Conservation (phyloP, 768 basidiomycete genomes). For the Leccinum sublutescens region DNA sequence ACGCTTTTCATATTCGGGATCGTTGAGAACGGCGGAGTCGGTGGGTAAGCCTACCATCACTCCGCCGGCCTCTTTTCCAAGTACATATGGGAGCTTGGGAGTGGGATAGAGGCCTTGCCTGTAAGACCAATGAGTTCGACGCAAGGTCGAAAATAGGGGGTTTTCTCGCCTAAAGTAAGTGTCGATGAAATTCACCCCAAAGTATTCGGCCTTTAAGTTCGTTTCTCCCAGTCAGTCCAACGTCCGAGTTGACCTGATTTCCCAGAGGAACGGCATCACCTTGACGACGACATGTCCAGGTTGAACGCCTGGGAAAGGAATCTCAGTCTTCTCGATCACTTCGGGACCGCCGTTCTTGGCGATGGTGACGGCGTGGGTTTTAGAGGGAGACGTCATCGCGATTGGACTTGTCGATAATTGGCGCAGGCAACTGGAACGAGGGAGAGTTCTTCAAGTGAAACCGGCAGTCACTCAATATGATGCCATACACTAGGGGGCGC, state of each 20-base stretch:
- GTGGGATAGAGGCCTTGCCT: slow-evolving; percentile 66
- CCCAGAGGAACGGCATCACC: slow-evolving; percentile 15
- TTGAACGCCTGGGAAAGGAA: slow-evolving; percentile 66
- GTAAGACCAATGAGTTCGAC: slow-evolving; percentile 2
- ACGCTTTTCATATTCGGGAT: slow-evolving; percentile 61
- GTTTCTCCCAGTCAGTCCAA: slow-evolving; percentile 1
- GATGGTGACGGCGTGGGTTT: slow-evolving; percentile 71
- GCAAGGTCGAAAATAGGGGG: neutral
- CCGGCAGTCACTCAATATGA: neutral
- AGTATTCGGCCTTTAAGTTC: slow-evolving; percentile 57
- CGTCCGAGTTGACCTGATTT: neutral
- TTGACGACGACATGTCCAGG: slow-evolving; percentile 56
- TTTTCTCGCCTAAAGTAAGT: slow-evolving; percentile 67
- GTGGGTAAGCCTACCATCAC: slow-evolving; percentile 72
- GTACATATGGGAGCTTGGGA: slow-evolving; percentile 55
- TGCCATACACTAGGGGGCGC: neutral
- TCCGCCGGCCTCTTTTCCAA: slow-evolving; percentile 82
- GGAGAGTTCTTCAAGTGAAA: neutral
- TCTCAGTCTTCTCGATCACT: slow-evolving; percentile 62
- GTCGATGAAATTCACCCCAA: slow-evolving; percentile 87
- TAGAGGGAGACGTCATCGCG: slow-evolving; percentile 56
- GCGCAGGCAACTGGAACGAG: neutral
- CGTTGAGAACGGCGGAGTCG: slow-evolving; percentile 55
- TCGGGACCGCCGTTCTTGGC: slow-evolving; percentile 73
- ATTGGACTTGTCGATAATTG: slow-evolving; percentile 25